Percentiles rank a stretch among this genome's conserved stretches.
phyloP scores from a whole-genome alignment of 2,329 filamentous ascomycete species.

The Trichophyton simii region DNA sequence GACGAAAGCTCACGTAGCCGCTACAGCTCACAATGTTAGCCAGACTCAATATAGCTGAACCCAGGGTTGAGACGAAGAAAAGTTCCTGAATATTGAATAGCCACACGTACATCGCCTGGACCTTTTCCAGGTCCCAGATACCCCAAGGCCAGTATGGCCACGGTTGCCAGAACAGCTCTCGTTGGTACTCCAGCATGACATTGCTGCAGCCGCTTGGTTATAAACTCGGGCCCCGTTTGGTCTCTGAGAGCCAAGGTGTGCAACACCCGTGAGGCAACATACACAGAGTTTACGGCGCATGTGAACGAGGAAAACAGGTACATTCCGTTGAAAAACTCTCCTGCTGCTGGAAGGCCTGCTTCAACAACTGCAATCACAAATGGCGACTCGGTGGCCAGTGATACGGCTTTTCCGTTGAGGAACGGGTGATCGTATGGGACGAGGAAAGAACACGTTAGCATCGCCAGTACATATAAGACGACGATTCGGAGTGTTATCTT shows the following conservation, averaged over 20 bases:
- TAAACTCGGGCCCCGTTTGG: slow-evolving; percentile 31
- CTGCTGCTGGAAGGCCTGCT: slow-evolving; percentile 26
- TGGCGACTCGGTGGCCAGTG: slow-evolving; percentile 25
- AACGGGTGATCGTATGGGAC: slow-evolving; percentile 32
- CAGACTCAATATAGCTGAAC: background rate
- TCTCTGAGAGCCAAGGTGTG: slow-evolving; percentile 32
- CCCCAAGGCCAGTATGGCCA: slow-evolving; percentile 26
- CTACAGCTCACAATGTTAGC: slow-evolving; percentile 13
- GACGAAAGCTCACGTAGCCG: slow-evolving; percentile 28
- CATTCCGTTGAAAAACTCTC: slow-evolving; percentile 35
- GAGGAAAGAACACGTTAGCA: slow-evolving; percentile 33
- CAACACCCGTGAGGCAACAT: slow-evolving; percentile 31
- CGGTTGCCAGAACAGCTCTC: slow-evolving; percentile 28
- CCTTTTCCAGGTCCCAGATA: slow-evolving; percentile 29
- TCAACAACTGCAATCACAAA: slow-evolving; percentile 33
- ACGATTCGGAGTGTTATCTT: slow-evolving; percentile 34
- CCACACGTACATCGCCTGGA: slow-evolving; percentile 22
- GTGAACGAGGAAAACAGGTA: slow-evolving; percentile 35
- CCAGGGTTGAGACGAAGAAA: no score
- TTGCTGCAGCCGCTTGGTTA: slow-evolving; percentile 26
- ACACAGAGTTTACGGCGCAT: slow-evolving; percentile 32
- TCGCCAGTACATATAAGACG: slow-evolving; percentile 31
- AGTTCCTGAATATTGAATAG: background rate
- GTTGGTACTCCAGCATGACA: slow-evolving; percentile 30
- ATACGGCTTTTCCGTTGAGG: slow-evolving; percentile 28